These are phyloP conservation scores for Pyrenopolyporus hunteri DNA, from an alignment of 495 filamentous ascomycete genomes.

Conservation along the genomic window DNA sequence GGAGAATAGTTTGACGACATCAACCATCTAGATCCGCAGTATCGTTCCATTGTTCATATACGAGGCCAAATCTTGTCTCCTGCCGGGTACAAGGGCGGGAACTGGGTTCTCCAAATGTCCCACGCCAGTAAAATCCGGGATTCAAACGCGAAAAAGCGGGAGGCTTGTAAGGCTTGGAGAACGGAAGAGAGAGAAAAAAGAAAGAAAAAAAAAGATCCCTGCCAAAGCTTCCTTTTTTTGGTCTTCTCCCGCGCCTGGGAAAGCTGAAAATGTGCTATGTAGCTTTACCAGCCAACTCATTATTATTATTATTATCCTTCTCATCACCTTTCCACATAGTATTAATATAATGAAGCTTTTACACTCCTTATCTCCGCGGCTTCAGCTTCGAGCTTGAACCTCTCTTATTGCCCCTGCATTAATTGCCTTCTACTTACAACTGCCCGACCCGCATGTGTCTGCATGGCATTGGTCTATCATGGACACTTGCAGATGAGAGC, in stretches of 20 bases:
- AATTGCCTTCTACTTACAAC: slow-evolving; percentile 26
- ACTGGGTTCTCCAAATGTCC: slow-evolving; percentile 18
- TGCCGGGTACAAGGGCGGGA: slow-evolving; percentile 17
- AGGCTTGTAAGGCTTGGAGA: slow-evolving; percentile 28
- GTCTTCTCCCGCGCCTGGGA: slow-evolving; percentile 17
- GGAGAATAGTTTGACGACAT: too few relatives aligned
- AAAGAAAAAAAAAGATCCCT: slow-evolving; percentile 24
- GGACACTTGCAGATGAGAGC: slow-evolving; percentile 44
- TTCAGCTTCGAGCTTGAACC: slow-evolving; percentile 8
- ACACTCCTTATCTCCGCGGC: slow-evolving; percentile 16
- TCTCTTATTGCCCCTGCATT: slow-evolving; percentile 28
- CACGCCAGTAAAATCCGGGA: slow-evolving; percentile 21
- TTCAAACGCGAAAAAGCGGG: slow-evolving; percentile 36
- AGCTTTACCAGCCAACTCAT: slow-evolving; percentile 30
- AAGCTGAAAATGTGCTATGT: slow-evolving; percentile 31
- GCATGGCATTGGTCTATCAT: slow-evolving; percentile 52
- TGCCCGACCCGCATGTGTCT: slow-evolving; percentile 53
- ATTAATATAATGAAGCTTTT: slow-evolving; percentile 18
- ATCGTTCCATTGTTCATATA: slow-evolving; percentile 7
- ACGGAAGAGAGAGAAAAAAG: slow-evolving; percentile 14
- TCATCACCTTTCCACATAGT: slow-evolving; percentile 4
- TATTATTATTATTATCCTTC: slow-evolving; percentile 17
- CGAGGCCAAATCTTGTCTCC: slow-evolving; percentile 27
- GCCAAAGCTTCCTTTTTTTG: slow-evolving; percentile 20
- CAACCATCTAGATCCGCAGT: too few relatives aligned